These are phyloP conservation scores for Boeremia exigua DNA, from an alignment of 2,329 filamentous ascomycete genomes.

Conservation along the genomic window DNA sequence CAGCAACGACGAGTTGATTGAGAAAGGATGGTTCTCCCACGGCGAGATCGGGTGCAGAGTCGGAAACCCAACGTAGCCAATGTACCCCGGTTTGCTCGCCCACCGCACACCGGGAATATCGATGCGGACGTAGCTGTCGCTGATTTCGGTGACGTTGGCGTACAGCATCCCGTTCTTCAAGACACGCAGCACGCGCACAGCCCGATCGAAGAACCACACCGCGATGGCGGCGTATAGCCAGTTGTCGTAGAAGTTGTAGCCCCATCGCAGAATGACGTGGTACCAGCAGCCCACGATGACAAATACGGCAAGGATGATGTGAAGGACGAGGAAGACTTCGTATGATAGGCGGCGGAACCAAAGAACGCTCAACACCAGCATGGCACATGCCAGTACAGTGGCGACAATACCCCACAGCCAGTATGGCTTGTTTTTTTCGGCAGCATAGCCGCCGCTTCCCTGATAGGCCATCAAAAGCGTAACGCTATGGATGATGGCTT, in stretches of 20 bases:
- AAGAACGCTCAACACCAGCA: neutral
- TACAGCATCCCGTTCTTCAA: slow-evolving; percentile 41
- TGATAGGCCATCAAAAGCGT: neutral
- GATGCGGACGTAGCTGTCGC: neutral
- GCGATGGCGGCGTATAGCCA: slow-evolving; percentile 55
- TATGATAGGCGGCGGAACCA: neutral
- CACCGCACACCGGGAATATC: neutral
- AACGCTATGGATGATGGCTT: neutral
- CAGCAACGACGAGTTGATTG: neutral
- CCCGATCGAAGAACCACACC: slow-evolving; percentile 56
- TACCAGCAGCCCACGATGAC: slow-evolving; percentile 29
- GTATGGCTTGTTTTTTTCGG: neutral
- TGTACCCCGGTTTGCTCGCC: neutral
- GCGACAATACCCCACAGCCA: neutral
- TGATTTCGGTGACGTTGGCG: neutral
- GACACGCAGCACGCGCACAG: slow-evolving; percentile 50
- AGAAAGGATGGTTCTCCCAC: neutral
- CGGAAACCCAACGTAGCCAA: neutral
- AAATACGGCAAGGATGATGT: neutral
- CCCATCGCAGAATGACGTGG: slow-evolving; percentile 43
- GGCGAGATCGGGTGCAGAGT: neutral
- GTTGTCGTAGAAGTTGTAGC: slow-evolving; percentile 47
- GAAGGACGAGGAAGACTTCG: neutral
- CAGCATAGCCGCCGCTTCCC: neutral
- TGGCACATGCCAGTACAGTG: neutral